phyloP scores from a whole-genome alignment of 2,329 filamentous ascomycete genomes.

The Pyrenochaeta sp. region DNA sequence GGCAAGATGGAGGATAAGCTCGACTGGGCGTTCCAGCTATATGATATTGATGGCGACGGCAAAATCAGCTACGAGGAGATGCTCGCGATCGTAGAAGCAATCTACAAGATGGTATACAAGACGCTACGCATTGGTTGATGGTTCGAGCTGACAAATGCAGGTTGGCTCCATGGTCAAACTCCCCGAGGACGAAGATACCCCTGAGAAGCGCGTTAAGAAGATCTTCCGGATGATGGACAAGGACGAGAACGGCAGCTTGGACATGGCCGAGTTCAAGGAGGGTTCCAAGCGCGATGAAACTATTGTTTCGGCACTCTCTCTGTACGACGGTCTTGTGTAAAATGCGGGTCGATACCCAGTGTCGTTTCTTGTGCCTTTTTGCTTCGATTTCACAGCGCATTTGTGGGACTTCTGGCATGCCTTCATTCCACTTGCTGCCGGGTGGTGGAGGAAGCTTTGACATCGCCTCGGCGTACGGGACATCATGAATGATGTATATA shows the following conservation, averaged over 20 bases:
- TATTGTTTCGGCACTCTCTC: conserved; percentile 93
- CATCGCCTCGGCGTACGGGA: conserved; percentile 44
- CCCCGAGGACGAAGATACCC: conserved; percentile 97
- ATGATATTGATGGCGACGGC: conserved; percentile 98
- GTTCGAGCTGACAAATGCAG: conserved; percentile 57
- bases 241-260: conserved; percentile 96
- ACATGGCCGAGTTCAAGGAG: conserved; percentile 99
- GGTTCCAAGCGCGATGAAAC: conserved; percentile 98
- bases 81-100: conserved; percentile 97
- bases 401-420: conserved; percentile 39
- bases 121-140: not conserved
- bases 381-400: conserved; percentile 52
- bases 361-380: conserved; percentile 42
- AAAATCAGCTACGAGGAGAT: conserved; percentile 99
- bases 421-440: conserved; percentile 43
- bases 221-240: conserved; percentile 99
- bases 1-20: conserved; percentile 99
- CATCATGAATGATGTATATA: conserved; percentile 47
- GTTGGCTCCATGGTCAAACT: conserved; percentile 99
- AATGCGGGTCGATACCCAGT: conserved; percentile 26
- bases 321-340: conserved; percentile 94
- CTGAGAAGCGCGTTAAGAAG: conserved; percentile 96
- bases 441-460: conserved; percentile 36
- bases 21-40: conserved; percentile 99
- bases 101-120: conserved; percentile 92